A percentile compares a stretch with the other conserved stretches of the same genome.
These are phyloP conservation scores for Leccinum variicolor DNA, from an alignment of 768 basidiomycete genomes.

Conservation along the genomic window DNA sequence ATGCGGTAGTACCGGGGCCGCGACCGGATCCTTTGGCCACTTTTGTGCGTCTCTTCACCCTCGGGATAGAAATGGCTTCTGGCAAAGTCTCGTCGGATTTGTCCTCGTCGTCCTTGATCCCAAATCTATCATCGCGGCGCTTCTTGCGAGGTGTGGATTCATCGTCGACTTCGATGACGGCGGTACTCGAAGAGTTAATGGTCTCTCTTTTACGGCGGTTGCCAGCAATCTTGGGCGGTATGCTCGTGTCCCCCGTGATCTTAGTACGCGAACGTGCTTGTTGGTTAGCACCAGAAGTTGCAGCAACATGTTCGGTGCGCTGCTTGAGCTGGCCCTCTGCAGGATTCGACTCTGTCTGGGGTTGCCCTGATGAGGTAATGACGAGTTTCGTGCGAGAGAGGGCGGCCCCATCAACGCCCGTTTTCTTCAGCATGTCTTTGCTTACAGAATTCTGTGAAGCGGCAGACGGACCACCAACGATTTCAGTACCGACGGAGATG, in stretches of 20 bases:
- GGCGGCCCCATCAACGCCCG: background rate
- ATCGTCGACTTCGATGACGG: constrained; percentile 11
- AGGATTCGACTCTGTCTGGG: background rate
- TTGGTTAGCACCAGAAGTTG: background rate
- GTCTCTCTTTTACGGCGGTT: constrained; percentile 28
- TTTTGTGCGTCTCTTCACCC: constrained; percentile 32
- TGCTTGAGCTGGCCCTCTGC: background rate
- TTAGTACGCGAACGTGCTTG: background rate
- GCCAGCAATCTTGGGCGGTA: constrained; percentile 17
- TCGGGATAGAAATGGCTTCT: constrained; percentile 3
- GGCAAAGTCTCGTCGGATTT: background rate
- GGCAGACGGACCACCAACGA: background rate
- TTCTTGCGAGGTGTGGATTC: constrained; percentile 20
- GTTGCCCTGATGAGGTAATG: background rate
- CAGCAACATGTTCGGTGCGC: background rate
- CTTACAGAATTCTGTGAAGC: background rate
- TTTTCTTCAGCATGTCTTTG: background rate
- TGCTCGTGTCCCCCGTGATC: background rate
- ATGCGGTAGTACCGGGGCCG: background rate
- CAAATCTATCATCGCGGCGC: constrained; percentile 7
- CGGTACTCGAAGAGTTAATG: constrained; percentile 1
- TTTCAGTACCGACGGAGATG: background rate
- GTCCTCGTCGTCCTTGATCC: background rate
- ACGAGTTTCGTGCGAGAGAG: background rate
- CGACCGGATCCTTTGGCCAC: constrained; percentile 35